Evolutionary conservation across 768 basidiomycete genomes (phyloP), one percentile per base, ranked within the genome.

Genomic region (Rossbeevera mucosa): DNA sequence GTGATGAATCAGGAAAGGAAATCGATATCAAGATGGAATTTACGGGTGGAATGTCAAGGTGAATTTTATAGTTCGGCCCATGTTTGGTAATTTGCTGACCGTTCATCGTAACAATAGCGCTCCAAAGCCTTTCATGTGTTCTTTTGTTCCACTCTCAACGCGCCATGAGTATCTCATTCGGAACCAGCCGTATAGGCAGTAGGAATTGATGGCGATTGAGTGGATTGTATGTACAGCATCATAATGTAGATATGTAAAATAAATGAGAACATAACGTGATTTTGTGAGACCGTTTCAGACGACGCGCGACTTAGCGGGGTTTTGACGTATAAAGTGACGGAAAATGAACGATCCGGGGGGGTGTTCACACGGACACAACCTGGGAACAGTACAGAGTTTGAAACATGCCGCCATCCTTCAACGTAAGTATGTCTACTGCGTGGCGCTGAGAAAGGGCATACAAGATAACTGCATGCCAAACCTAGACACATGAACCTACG

Each of bases 1-100:
- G 55, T 18, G 70, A 69, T 20, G 58, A 61, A 12, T 51, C 54
- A 4, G 74, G 74, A 14, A 59, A 60, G 2, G 65, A 65, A 18
- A 62, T 76, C 0, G 59, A 59, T 4, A 31, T 66, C 47, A 47
- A 59, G 5, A 21, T 13, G 1, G 59, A 63, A 21, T 69, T 69
- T 22, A 65, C 65, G 8, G 25, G 44, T 2, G 67, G 63, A 9
- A 0, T 61, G 7, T 16, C 54, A 13, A 41, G 44, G 67, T 67
- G 45, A 56, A 52, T 48, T 48, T 44, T 9, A 21, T 22, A 0
- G 7, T 38, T 14, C 4, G 18, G 13, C 8, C 11, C 14, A 28
- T 7, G 3, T n/a, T 21, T 24, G 21, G 13, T 24, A 2, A 13
- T 46, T 25, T 29, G 30, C 44, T 57, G 2, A 67, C 21, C 3